Conservation (phyloP, 768 basidiomycete species). For the Boletellus sp. region DNA sequence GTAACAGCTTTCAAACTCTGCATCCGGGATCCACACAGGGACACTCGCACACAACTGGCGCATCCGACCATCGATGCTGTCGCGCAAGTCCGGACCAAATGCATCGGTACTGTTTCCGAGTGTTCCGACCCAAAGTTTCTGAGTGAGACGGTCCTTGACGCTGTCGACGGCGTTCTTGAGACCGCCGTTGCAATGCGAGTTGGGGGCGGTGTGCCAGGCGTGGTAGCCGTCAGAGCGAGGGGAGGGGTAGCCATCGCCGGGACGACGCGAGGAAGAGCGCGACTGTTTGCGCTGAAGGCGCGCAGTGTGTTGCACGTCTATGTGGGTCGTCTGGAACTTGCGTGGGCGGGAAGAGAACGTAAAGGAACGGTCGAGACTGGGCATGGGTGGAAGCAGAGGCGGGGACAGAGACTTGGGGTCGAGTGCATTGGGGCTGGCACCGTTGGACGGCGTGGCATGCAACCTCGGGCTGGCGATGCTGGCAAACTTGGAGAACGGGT, state of each 20-base stretch:
- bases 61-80: conserved; percentile 52
- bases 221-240: conserved; percentile 19
- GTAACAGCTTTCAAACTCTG: conserved; percentile 74
- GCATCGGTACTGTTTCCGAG: conserved; percentile 68
- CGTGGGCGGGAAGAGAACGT: conserved; percentile 29
- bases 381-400: background rate
- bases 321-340: conserved; percentile 51
- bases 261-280: conserved; percentile 52
- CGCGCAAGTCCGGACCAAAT: conserved; percentile 53
- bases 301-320: conserved; percentile 34
- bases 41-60: conserved; percentile 38
- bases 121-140: conserved; percentile 65
- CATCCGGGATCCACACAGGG: conserved; percentile 79
- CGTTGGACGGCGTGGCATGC: conserved; percentile 14
- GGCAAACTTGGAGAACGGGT: conserved; percentile 55
- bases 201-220: conserved; percentile 50
- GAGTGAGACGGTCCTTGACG: conserved; percentile 50
- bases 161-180: conserved; percentile 79
- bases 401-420: background rate
- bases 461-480: conserved; percentile 31
- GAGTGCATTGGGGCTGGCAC: background rate
- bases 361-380: conserved; percentile 25
- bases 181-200: conserved; percentile 78
- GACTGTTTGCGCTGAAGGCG: conserved; percentile 50
- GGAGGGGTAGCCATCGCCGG: conserved; percentile 32